phyloP scores from a whole-genome alignment of 768 basidiomycete genomes.

The Dendrothele bispora region DNA sequence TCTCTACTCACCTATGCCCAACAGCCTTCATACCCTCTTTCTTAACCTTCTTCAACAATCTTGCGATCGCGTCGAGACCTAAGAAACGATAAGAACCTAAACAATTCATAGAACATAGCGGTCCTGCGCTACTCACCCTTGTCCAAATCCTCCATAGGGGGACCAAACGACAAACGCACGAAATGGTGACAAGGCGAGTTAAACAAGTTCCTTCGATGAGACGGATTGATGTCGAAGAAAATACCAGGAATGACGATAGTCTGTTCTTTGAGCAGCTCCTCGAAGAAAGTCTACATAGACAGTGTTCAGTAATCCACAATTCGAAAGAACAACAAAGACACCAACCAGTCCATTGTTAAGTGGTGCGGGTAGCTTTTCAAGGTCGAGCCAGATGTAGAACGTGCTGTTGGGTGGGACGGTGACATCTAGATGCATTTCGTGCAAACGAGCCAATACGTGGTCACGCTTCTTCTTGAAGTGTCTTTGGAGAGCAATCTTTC shows the following conservation, averaged over 20 bases:
- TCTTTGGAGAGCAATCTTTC: slow-evolving; percentile 74
- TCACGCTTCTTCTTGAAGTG: slow-evolving; percentile 93
- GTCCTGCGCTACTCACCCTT: slow-evolving; percentile 45
- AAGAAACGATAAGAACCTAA: slow-evolving; percentile 7
- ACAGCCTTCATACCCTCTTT: slow-evolving; percentile 59
- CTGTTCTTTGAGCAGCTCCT: slow-evolving; percentile 87
- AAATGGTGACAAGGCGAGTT: slow-evolving; percentile 90
- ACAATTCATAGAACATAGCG: neutral
- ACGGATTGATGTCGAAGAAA: slow-evolving; percentile 83
- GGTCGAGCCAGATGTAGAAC: slow-evolving; percentile 94
- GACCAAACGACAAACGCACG: slow-evolving; percentile 85
- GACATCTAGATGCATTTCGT: slow-evolving; percentile 76
- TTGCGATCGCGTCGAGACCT: slow-evolving; percentile 85
- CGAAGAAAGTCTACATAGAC: slow-evolving; percentile 78
- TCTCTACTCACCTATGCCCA: slow-evolving; percentile 65
- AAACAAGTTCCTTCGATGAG: slow-evolving; percentile 87
- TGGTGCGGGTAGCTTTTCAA: slow-evolving; percentile 76
- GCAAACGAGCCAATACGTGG: slow-evolving; percentile 81
- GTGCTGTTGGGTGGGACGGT: slow-evolving; percentile 75
- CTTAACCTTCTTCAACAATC: slow-evolving; percentile 70
- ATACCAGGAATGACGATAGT: slow-evolving; percentile 91
- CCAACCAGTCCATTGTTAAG: slow-evolving; percentile 83
- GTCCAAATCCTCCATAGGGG: slow-evolving; percentile 76
- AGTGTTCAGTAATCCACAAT: too few species aligned
- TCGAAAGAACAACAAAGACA: slow-evolving; percentile 12